Percentiles rank a stretch among this genome's conserved stretches.
These are phyloP conservation scores for Andrographis paniculata DNA, from an alignment of 305 asterid genomes.

Conservation along the genomic window DNA sequence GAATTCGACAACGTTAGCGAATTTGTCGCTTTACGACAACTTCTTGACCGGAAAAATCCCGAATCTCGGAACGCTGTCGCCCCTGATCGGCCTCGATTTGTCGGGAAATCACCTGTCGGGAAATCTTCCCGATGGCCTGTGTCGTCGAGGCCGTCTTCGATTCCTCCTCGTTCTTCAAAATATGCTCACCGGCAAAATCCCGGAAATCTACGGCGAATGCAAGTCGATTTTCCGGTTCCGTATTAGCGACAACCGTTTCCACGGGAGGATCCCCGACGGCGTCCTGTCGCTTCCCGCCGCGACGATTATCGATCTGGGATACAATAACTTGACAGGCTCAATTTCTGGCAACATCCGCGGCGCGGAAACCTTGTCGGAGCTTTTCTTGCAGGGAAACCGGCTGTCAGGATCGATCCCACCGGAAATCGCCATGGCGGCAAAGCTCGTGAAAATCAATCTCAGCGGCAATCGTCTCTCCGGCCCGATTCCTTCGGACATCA, in stretches of 20 bases:
- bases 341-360: conserved; percentile 34
- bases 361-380: conserved; percentile 67
- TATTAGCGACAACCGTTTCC: conserved; percentile 47
- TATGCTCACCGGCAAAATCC: conserved; percentile 51
- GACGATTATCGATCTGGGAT: conserved; percentile 53
- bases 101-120: conserved; percentile 73
- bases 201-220: conserved; percentile 54
- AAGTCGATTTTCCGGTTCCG: conserved; percentile 67
- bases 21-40: conserved; percentile 66
- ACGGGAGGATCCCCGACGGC: conserved; percentile 58
- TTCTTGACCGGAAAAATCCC: conserved; percentile 69
- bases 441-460: conserved; percentile 69
- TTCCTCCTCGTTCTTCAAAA: conserved; percentile 66
- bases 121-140: conserved; percentile 46
- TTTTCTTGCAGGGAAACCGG: conserved; percentile 67
- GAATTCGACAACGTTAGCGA: conserved; percentile 49
- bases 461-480: conserved; percentile 66
- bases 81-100: conserved; percentile 56
- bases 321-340: conserved; percentile 49
- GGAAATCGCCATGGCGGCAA: conserved; percentile 52
- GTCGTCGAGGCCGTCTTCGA: conserved; percentile 53
- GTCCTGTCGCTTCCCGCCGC: conserved; percentile 62
- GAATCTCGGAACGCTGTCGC: conserved; percentile 50
- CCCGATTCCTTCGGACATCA: conserved; percentile 64
- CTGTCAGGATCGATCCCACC: conserved; percentile 60